Conservation (phyloP, 2,329 filamentous ascomycete species). For the Claviceps pusilla region DNA sequence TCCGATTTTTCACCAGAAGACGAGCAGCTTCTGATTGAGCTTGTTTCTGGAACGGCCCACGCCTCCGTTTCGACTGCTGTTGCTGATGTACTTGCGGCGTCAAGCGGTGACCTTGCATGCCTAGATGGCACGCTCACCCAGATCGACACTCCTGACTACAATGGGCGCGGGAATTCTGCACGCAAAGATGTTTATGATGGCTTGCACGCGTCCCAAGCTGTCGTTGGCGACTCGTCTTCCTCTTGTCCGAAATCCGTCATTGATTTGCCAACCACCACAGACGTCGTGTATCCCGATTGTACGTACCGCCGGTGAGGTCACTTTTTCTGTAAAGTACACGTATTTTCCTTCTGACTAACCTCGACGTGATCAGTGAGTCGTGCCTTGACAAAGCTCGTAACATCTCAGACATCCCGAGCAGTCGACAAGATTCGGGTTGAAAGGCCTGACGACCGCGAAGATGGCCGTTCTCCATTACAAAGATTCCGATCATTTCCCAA, state of each 20-base stretch:
- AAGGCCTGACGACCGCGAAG: slow-evolving; percentile 8
- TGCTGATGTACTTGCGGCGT: background rate
- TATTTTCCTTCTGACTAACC: slow-evolving; percentile 35
- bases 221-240: background rate
- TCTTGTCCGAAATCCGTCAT: background rate
- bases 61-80: background rate
- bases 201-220: background rate
- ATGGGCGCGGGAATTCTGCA: background rate
- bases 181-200: background rate
- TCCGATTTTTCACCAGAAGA: slow-evolving; percentile 33
- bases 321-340: background rate
- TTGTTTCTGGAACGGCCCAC: slow-evolving; percentile 13
- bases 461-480: slow-evolving; percentile 46
- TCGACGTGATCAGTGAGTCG: slow-evolving; percentile 52
- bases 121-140: background rate
- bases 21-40: slow-evolving; percentile 24
- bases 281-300: slow-evolving; percentile 39
- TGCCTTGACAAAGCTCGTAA: slow-evolving; percentile 17
- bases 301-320: slow-evolving; percentile 14
- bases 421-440: background rate
- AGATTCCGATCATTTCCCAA: slow-evolving; percentile 64
- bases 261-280: slow-evolving; percentile 9
- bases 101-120: background rate
- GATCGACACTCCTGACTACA: background rate
- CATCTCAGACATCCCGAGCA: slow-evolving; percentile 5